Base-by-base conservation (phyloP, 371 early-diverging fungal species). In the Actinomucor elegans region DNA sequence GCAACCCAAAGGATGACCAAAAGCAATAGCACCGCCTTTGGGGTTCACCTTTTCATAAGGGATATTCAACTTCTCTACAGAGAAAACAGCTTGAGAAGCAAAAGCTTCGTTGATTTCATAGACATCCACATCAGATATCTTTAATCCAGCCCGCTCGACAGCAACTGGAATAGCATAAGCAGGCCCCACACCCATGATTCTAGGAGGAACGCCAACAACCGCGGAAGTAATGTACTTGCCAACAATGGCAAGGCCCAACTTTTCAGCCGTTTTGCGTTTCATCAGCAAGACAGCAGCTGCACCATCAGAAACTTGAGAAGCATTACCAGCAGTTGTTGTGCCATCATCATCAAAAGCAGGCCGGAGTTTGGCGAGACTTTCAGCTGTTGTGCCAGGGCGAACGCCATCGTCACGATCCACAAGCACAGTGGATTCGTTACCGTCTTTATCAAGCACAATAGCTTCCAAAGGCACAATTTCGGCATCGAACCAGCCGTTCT, bases 291-390 rank as follows among this genome's bases (percentile, higher is more conserved):
- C 97, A 21, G 95, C 96, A 26, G 98, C 97, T 33, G 98, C 98
- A 66, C 99, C 99, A 73, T 99, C 99, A n/a, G 96, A 92, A 41
- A 99, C 94, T 79, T 99, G 99, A 55, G 98, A 98, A 36, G 98
- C 90, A 71, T 94, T 97, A 55, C 97, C 99, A 43, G 99, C 98
- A 32, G 99, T 98, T 52, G 98, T 94, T 47, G 84, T 94, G 52
- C 87, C 75, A 28, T 83, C 80, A 43, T 78, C 86, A 10, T 31
- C 28, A 77, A 99, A 99, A 29, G 93, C 98, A 43, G 99, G 94
- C 42, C 86, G 83, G 52, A 99, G 81, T 78, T 93, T 93, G 65
- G 77, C 74, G 31, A 99, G 81, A 15, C 57, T 66, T 69, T 94
- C 94, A 32, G 82, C 60, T 34, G 92, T 92, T 52, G 92, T 86